Percentiles rank a stretch among this genome's conserved stretches.
phyloP scores from a whole-genome alignment of 192 early-diverging fungal genomes.

The Coemansia sp. region DNA sequence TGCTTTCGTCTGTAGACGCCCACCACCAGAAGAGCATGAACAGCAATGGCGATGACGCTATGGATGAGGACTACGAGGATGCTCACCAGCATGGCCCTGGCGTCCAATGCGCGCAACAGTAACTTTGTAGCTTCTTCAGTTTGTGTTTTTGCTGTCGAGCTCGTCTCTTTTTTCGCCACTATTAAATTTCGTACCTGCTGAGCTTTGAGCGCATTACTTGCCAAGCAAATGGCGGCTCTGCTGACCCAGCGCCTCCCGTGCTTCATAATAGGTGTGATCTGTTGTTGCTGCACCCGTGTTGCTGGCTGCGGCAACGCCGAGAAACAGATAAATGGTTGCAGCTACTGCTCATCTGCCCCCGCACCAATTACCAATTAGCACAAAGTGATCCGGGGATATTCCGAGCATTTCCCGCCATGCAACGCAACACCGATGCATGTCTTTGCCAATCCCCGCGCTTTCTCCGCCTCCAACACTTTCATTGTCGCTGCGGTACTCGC shows the following conservation, averaged over 20 bases:
- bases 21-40: constrained; percentile 62
- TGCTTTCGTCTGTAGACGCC: constrained; percentile 72
- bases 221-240: not conserved
- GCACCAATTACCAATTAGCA: not conserved
- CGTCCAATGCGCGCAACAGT: constrained; percentile 98
- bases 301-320: not conserved
- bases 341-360: not conserved
- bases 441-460: not conserved
- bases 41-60: constrained; percentile 43
- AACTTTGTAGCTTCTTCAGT: constrained; percentile 27
- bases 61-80: constrained; percentile 65
- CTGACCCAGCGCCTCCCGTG: not conserved
- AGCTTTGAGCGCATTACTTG: not conserved
- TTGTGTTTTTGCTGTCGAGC: too few species aligned
- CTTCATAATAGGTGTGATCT: not conserved
- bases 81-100: constrained; percentile 65
- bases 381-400: not conserved
- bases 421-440: not conserved
- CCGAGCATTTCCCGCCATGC: not conserved
- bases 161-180: not conserved
- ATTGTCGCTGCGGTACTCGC: not conserved
- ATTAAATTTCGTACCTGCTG: not conserved
- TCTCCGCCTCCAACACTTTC: not conserved
- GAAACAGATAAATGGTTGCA: not conserved
- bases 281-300: not conserved